These are phyloP conservation scores for Leishmania tropica DNA, from an alignment of 208 protist genomes.

Conservation along the genomic window DNA sequence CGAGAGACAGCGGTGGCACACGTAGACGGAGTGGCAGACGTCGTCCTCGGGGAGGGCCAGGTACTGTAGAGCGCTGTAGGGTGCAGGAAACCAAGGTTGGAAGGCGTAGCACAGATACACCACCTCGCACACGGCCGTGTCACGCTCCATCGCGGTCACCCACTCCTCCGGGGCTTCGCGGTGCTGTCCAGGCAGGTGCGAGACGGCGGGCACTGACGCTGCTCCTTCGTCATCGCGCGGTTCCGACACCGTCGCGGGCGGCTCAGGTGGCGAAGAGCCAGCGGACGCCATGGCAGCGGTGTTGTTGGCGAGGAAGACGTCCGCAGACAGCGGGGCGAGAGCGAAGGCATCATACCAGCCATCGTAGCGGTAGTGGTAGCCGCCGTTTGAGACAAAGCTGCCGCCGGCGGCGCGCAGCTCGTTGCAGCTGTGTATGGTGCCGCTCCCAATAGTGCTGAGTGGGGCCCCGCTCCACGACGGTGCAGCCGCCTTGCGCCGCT, in stretches of 20 bases:
- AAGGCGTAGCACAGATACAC: conserved; percentile 70
- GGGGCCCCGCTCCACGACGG: conserved; percentile 26
- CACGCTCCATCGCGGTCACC: conserved; percentile 55
- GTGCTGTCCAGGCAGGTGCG: not conserved
- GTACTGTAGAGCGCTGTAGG: conserved; percentile 58
- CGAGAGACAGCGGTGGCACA: conserved; percentile 74
- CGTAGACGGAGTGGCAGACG: conserved; percentile 63
- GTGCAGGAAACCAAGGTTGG: conserved; percentile 62
- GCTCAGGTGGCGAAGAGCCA: not conserved
- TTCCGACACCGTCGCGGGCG: not conserved
- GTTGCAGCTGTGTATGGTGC: conserved; percentile 33
- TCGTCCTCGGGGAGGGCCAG: conserved; percentile 53
- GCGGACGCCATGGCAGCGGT: not conserved
- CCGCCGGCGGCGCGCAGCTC: conserved; percentile 29
- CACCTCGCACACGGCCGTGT: conserved; percentile 63
- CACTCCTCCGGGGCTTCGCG: conserved; percentile 42
- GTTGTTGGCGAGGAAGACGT: not conserved
- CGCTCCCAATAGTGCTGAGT: conserved; percentile 13
- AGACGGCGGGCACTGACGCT: not conserved
- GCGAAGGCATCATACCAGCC: conserved; percentile 65
- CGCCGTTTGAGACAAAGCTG: conserved; percentile 43
- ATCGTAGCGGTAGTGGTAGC: conserved; percentile 70
- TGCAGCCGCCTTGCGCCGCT: conserved; percentile 20
- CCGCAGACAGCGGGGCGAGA: conserved; percentile 4
- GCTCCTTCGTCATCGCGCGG: not conserved